Evolutionary conservation across 2,329 filamentous ascomycete genomes (phyloP).

Genomic region (Cladosporium cucumerinum): DNA sequence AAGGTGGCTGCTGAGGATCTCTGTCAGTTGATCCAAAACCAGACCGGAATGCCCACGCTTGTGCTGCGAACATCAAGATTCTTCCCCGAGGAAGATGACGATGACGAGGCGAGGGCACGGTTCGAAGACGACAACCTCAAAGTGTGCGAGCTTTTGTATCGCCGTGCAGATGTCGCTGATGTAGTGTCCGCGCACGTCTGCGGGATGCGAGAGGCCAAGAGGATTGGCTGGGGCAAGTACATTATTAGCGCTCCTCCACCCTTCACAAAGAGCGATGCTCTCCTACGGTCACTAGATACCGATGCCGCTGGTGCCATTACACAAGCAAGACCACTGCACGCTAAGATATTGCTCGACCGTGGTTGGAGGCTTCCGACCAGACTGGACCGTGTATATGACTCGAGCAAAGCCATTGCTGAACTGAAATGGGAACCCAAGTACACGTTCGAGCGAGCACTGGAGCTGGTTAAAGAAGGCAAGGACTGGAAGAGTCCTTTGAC

Average conservation of each 20-base stretch:
- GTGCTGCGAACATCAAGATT: conserved; percentile 50
- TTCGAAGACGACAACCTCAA: conserved; percentile 23
- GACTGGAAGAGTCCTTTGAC: conserved; percentile 22
- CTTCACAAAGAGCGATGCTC: conserved; percentile 11
- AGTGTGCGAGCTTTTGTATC: conserved; percentile 23
- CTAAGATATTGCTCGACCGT: conserved; percentile 16
- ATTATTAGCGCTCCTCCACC: conserved; percentile 23
- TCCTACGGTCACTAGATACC: conserved; percentile 13
- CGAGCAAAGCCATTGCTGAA: conserved; percentile 17
- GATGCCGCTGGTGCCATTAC: conserved; percentile 7
- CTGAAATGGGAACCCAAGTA: conserved; percentile 20
- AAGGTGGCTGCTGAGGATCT: conserved; percentile 51
- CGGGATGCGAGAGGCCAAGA: conserved; percentile 19
- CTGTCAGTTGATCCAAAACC: conserved; percentile 42
- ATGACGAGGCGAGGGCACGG: conserved; percentile 14
- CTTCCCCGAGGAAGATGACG: conserved; percentile 21
- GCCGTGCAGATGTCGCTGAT: conserved; percentile 20
- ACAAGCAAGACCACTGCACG: conserved; percentile 9
- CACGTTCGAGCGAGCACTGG: conserved; percentile 21
- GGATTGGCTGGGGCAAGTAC: conserved; percentile 20
- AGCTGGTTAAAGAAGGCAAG: conserved; percentile 12
- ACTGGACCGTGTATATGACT: conserved; percentile 22
- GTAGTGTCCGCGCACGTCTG: conserved; percentile 21
- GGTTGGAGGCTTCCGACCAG: conserved; percentile 20
- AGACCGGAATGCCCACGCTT: conserved; percentile 41